Evolutionary conservation across 2,329 filamentous ascomycete species (phyloP).

Genomic region (Penicillium sp.): DNA sequence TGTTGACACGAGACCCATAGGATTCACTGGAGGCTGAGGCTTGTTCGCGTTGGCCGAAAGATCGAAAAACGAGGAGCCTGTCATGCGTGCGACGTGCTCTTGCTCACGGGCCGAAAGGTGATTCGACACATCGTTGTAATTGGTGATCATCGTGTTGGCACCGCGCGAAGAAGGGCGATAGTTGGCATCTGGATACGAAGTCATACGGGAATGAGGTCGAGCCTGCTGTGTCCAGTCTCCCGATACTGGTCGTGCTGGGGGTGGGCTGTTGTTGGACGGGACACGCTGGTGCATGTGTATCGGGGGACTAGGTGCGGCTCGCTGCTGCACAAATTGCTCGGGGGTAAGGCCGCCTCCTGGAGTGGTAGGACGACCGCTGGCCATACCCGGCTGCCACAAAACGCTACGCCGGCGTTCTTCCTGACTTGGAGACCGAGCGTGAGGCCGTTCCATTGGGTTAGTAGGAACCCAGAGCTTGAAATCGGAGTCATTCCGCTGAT

Average conservation of each 20-base stretch:
- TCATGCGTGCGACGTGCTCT: conserved; percentile 81
- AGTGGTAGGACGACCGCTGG: conserved; percentile 49
- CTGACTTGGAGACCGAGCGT: conserved; percentile 46
- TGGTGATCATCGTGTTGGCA: conserved; percentile 54
- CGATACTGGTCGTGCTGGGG: conserved; percentile 35
- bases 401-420: conserved; percentile 64
- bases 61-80: conserved; percentile 73
- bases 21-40: conserved; percentile 50
- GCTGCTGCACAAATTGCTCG: conserved; percentile 82
- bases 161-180: conserved; percentile 57
- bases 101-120: conserved; percentile 84
- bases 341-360: conserved; percentile 64
- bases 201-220: conserved; percentile 38
- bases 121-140: conserved; percentile 53
- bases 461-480: conserved; percentile 24
- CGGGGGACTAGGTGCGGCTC: conserved; percentile 61
- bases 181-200: conserved; percentile 23
- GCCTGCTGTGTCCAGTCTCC: conserved; percentile 42
- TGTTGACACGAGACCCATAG: conserved; percentile 70
- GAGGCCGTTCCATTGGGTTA: conserved; percentile 30
- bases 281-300: conserved; percentile 63
- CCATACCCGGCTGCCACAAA: conserved; percentile 75
- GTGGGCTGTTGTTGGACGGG: conserved; percentile 55
- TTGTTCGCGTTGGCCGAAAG: conserved; percentile 60
- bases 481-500: conserved; percentile 37